Base-by-base conservation (phyloP, 257 asterid species). In the Coffea canephora region DNA sequence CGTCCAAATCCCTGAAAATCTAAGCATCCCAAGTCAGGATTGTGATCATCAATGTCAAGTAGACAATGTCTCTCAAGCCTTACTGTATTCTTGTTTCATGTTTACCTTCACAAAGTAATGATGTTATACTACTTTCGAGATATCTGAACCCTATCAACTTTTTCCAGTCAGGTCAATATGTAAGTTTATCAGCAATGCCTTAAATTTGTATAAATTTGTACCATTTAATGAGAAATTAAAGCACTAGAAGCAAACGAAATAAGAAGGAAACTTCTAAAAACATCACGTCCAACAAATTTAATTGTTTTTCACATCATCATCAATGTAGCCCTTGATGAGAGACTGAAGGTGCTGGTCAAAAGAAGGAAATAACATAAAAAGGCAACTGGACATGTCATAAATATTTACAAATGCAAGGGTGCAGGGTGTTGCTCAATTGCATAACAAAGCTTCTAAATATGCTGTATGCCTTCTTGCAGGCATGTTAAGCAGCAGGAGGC, bases 401-500 rank as follows among this genome's bases (percentile, higher is more conserved):
- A 64, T 50, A 80, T 80, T 34, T 80, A 80, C 83, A 68, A 36
- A 13, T 46, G 16, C 64, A 3, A 39, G 41, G 41, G 71, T 23
- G 64, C 70, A 71, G 75, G 83, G 39, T 61, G 66, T 74, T 74
- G 71, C 76, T n/a, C 15, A 19, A 18, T 74, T 65, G 69, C 69
- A 69, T 34, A 80, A 49, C 0, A 65, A 34, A 34, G 15, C 55
- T 57, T 48, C 76, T 80, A 64, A 55, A 65, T 75, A 39, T 77
- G 64, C 75, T 75, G 62, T 46, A 62, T 74, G 78, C 52, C 54
- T 31, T 69, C 72, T 78, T n/a, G 80, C 57, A 74, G 77, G 57
- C 71, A 75, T 62, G 78, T 87, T 87, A 94, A 75, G 97, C 98
- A 72, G 98, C 98, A 66, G 96, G 98, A 54, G 98, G 93, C 88